These are phyloP conservation scores for Candida jianshihensis DNA, from an alignment of 805 yeast genomes.

Conservation along the genomic window DNA sequence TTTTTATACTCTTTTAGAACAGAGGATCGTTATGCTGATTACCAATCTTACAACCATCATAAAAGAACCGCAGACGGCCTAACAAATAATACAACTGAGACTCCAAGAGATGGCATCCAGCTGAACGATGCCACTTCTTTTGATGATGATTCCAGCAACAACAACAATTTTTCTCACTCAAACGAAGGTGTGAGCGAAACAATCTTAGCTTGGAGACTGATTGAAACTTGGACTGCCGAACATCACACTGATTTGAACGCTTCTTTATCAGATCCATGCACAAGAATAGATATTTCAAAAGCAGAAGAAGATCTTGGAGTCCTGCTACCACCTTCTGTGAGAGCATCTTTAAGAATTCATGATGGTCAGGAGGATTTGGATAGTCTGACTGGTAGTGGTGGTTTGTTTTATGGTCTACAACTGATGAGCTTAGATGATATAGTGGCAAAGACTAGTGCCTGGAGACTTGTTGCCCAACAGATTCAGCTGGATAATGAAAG, in stretches of 20 bases:
- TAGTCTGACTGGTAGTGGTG: constrained; percentile 57
- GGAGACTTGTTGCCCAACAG: constrained; percentile 68
- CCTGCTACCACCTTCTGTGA: constrained; percentile 71
- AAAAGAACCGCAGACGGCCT: constrained; percentile 23
- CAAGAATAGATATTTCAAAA: constrained; percentile 70
- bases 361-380: constrained; percentile 89
- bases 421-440: constrained; percentile 77
- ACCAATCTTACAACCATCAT: constrained; percentile 38
- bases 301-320: constrained; percentile 78
- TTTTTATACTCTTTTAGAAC: constrained; percentile 58
- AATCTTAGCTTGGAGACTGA: constrained; percentile 80
- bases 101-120: constrained; percentile 9
- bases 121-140: constrained; percentile 25
- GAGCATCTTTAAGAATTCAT: constrained; percentile 72
- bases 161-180: constrained; percentile 24
- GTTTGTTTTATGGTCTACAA: constrained; percentile 75
- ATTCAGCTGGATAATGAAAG: constrained; percentile 23
- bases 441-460: constrained; percentile 71
- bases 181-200: constrained; percentile 68
- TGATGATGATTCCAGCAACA: constrained; percentile 26
- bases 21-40: constrained; percentile 65
- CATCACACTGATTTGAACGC: constrained; percentile 78
- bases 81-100: neutral
- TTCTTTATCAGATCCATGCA: constrained; percentile 72
- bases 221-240: constrained; percentile 74